Evolutionary conservation across 2,329 filamentous ascomycete genomes (phyloP), one percentile per base, ranked within the genome.

Genomic region (Penicillium palitans): DNA sequence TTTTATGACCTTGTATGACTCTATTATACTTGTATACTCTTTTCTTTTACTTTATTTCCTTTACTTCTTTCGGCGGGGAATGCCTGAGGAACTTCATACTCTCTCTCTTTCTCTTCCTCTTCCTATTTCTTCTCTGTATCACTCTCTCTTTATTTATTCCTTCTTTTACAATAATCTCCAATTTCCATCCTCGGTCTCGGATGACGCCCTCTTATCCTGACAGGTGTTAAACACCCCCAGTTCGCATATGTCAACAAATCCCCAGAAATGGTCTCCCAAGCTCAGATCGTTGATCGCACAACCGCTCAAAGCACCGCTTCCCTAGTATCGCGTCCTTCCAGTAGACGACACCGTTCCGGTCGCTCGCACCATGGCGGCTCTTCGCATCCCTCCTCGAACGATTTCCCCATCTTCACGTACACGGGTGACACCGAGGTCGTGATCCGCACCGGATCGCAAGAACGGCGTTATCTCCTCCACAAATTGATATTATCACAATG

Each of bases 391-490:
- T 84, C 90, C 42, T 89, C 90, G 71, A 97, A 97, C 73, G 93
- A 97, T 73, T 98, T 97, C 68, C 93, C 93, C 24, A 80, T 96
- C 71, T 98, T 97, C 76, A 87, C 87, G 50, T 88, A 93, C 68
- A 93, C 90, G 39, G 93, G 93, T 70, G 93, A 98, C 76, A 91
- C 97, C 69, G 93, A 98, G 77, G 92, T 98, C 62, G 72, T 93
- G 55, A 84, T 97, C 68, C 84, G 83, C 70, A 83, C 85, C 15
- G 84, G 89, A 53, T 65, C 85, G 61, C 86, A 87, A 70, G 89
- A 95, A 76, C 90, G 91, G 72, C 84, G 90, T 61, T 98, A 97
- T 73, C 82, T 97, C 47, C 82, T 98, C 57, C 93, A 98, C 77
- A 84, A 88, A 59, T 84, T 97, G 69, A 96, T 93, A 41, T 80